A percentile compares a stretch with the other conserved stretches of the same genome.
phyloP scores from a whole-genome alignment of 2,329 filamentous ascomycete species.

The Ophiocordyceps camponoti-floridani region DNA sequence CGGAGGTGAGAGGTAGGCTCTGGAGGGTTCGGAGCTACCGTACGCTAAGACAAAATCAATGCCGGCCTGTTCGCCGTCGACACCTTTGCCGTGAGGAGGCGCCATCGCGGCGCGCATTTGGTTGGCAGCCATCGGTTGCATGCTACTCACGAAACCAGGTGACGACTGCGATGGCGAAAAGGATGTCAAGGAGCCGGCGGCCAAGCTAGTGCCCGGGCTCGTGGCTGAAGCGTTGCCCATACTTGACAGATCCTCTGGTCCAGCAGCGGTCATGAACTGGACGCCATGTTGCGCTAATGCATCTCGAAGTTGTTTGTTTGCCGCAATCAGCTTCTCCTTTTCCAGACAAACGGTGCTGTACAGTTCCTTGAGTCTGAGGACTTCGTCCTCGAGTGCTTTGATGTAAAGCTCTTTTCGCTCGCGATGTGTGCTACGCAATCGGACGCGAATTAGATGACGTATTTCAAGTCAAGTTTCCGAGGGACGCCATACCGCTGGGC shows the following conservation, averaged over 20 bases:
- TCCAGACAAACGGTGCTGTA: conserved; percentile 58
- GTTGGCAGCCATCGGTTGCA: conserved; percentile 12
- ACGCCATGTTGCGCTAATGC: conserved; percentile 36
- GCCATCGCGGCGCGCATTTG: conserved; percentile 12
- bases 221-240: conserved; percentile 27
- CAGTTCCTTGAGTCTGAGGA: conserved; percentile 74
- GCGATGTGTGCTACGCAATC: conserved; percentile 59
- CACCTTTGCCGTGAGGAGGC: conserved; percentile 15
- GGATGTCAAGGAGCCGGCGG: conserved; percentile 21
- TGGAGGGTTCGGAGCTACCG: conserved; percentile 37
- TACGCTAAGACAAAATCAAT: conserved; percentile 89
- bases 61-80: conserved; percentile 67
- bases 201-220: conserved; percentile 44
- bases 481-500: conserved; percentile 60
- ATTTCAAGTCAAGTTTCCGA: background rate
- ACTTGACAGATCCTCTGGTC: conserved; percentile 24
- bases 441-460: background rate
- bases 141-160: conserved; percentile 11
- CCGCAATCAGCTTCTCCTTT: conserved; percentile 56
- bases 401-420: conserved; percentile 95
- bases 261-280: conserved; percentile 10
- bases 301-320: conserved; percentile 57
- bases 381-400: conserved; percentile 81
- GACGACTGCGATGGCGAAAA: conserved; percentile 28
- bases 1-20: conserved; percentile 48